Conservation (phyloP, 345 rosid genomes). For the Microcos paniculata region DNA sequence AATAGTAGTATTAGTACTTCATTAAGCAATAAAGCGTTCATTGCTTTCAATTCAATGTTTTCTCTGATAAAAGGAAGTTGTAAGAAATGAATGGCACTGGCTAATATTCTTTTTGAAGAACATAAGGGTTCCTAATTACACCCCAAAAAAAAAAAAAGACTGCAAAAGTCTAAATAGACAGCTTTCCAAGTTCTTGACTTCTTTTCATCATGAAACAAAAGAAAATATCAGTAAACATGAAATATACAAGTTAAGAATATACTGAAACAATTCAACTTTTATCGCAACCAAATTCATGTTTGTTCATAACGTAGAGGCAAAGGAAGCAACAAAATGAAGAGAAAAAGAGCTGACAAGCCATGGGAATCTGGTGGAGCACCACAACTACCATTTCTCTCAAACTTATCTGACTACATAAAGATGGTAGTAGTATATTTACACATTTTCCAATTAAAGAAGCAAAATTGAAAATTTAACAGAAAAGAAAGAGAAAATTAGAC, state of each 20-base stretch:
- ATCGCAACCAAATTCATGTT: neutral
- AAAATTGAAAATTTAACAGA: too few relatives aligned
- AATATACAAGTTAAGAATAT: neutral
- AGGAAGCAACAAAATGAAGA: neutral
- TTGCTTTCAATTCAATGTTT: neutral
- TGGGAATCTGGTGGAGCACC: neutral
- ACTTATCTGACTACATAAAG: too few relatives aligned
- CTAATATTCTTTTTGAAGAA: too few relatives aligned
- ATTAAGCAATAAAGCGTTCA: neutral
- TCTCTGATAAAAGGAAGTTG: neutral
- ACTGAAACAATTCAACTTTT: too few relatives aligned
- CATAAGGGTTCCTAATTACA: too few relatives aligned
- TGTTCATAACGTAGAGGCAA: neutral
- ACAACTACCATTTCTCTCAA: neutral
- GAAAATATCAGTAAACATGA: neutral
- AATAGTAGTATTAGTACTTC: neutral
- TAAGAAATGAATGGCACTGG: too few relatives aligned
- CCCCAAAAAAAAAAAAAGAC: too few relatives aligned
- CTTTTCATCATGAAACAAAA: neutral
- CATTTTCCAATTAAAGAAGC: too few relatives aligned
- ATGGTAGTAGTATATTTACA: too few relatives aligned
- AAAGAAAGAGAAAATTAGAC: too few relatives aligned
- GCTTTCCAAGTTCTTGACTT: too few relatives aligned
- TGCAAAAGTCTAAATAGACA: too few relatives aligned
- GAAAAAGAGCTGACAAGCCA: neutral